A percentile compares a stretch with the other conserved stretches of the same genome.
phyloP scores from a whole-genome alignment of 768 basidiomycete species.

The Lentinula boryana region DNA sequence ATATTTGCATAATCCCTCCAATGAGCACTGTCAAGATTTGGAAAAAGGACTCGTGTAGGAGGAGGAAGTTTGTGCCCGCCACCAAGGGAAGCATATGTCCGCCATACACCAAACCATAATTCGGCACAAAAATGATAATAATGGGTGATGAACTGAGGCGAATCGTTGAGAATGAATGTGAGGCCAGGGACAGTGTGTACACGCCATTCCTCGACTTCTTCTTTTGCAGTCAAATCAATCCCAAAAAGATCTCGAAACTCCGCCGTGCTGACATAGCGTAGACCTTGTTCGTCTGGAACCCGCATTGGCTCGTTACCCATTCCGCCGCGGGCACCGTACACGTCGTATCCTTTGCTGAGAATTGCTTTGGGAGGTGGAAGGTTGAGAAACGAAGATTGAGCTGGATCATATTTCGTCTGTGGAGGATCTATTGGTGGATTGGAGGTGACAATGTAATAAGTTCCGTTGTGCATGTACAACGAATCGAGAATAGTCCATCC shows the following conservation, averaged over 20 bases:
- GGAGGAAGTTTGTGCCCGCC: constrained; percentile 72
- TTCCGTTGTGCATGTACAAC: constrained; percentile 76
- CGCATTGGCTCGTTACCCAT: constrained; percentile 49
- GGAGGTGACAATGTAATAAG: constrained; percentile 77
- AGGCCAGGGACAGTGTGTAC: constrained; percentile 76
- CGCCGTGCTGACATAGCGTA: constrained; percentile 65
- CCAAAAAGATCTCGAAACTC: constrained; percentile 71
- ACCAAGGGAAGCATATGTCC: constrained; percentile 72
- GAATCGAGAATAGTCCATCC: constrained; percentile 92
- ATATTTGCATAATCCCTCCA: constrained; percentile 8
- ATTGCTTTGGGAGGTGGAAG: constrained; percentile 66
- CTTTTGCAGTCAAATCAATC: not conserved
- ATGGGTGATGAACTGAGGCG: constrained; percentile 83
- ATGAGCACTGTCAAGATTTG: constrained; percentile 15
- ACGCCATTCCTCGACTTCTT: constrained; percentile 20
- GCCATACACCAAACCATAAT: constrained; percentile 89
- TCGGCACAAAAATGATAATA: constrained; percentile 96
- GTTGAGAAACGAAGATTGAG: not conserved
- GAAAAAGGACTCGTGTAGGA: constrained; percentile 70
- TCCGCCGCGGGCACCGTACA: constrained; percentile 40
- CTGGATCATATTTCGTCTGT: constrained; percentile 10
- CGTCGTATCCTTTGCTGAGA: constrained; percentile 60
- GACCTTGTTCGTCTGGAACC: constrained; percentile 71
- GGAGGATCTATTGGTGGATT: constrained; percentile 34
- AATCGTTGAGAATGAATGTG: constrained; percentile 56